A percentile compares a stretch with the other conserved stretches of the same genome.
Evolutionary conservation across 352 stramenopile genomes (phyloP).

Genomic region (Halophytophthora batemanensis): DNA sequence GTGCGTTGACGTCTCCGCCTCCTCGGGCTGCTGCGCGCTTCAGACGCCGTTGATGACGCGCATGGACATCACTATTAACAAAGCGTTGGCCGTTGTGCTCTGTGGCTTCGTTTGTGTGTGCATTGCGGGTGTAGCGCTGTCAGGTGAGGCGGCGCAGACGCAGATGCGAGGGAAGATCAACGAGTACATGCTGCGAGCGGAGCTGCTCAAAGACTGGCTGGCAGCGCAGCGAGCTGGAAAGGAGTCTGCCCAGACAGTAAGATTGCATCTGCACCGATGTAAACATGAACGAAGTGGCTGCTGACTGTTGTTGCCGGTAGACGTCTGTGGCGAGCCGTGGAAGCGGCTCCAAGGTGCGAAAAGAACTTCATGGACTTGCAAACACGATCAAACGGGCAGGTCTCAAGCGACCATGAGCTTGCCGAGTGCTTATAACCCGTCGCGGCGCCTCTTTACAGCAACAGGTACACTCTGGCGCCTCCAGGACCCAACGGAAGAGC

Average conservation of each 20-base stretch:
- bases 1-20: conserved; percentile 25
- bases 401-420: too few relatives aligned
- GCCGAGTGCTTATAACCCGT: too few relatives aligned
- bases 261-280: conserved; percentile 7
- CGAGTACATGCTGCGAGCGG: conserved; percentile 77
- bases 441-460: too few relatives aligned
- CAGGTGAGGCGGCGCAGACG: conserved; percentile 30
- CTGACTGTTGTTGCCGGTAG: not conserved
- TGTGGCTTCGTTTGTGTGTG: not conserved
- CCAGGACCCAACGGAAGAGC: not conserved
- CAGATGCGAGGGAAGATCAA: conserved; percentile 53
- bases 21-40: not conserved
- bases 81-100: not conserved
- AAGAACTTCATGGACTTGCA: not conserved
- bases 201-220: conserved; percentile 57
- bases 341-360: not conserved
- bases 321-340: not conserved
- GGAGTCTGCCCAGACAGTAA: conserved; percentile 15
- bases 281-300: not conserved
- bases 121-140: conserved; percentile 26
- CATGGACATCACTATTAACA: not conserved
- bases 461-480: not conserved
- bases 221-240: conserved; percentile 12
- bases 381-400: too few relatives aligned
- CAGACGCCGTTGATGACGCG: not conserved